Percentiles rank a stretch among this genome's conserved stretches.
Evolutionary conservation across 805 yeast genomes (phyloP).

Genomic region (Kuraishia piskuri): DNA sequence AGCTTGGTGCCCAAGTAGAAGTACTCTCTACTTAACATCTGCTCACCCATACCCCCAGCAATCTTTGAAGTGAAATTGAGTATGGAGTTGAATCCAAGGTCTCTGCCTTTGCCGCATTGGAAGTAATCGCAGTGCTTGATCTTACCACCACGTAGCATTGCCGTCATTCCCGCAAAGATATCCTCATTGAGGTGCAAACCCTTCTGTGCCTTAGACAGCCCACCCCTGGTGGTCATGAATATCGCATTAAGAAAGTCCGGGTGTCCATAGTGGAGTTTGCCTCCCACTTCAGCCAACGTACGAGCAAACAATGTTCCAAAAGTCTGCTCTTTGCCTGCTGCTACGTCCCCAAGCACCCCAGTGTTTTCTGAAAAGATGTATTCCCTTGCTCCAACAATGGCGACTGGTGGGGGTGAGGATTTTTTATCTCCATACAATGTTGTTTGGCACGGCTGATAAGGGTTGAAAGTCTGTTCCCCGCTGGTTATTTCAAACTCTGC

Average conservation of each 20-base stretch:
- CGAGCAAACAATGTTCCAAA: conserved; percentile 94
- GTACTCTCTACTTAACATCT: conserved; percentile 83
- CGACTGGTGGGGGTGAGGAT: conserved; percentile 60
- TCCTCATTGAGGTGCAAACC: conserved; percentile 92
- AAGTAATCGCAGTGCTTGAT: conserved; percentile 93
- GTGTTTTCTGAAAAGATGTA: conserved; percentile 89
- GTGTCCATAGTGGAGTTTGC: conserved; percentile 92
- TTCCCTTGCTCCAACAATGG: conserved; percentile 92
- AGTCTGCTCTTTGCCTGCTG: conserved; percentile 96
- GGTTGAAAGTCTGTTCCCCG: conserved; percentile 36
- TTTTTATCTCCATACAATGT: conserved; percentile 19
- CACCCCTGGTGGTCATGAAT: conserved; percentile 94
- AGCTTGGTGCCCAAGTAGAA: conserved; percentile 84
- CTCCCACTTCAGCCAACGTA: conserved; percentile 89
- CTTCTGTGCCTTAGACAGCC: conserved; percentile 89
- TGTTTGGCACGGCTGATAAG: conserved; percentile 25
- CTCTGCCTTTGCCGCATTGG: conserved; percentile 97
- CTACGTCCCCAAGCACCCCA: conserved; percentile 91
- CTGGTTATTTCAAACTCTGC: conserved; percentile 86
- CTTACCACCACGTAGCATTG: conserved; percentile 81
- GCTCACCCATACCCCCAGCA: conserved; percentile 99
- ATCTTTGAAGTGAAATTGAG: conserved; percentile 90
- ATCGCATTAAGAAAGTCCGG: conserved; percentile 90
- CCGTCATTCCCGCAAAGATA: conserved; percentile 93
- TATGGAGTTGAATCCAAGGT: conserved; percentile 87